A percentile compares a stretch with the other conserved stretches of the same genome.
phyloP scores from a whole-genome alignment of 257 asterid genomes.

The Capsicum rhomboideum region DNA sequence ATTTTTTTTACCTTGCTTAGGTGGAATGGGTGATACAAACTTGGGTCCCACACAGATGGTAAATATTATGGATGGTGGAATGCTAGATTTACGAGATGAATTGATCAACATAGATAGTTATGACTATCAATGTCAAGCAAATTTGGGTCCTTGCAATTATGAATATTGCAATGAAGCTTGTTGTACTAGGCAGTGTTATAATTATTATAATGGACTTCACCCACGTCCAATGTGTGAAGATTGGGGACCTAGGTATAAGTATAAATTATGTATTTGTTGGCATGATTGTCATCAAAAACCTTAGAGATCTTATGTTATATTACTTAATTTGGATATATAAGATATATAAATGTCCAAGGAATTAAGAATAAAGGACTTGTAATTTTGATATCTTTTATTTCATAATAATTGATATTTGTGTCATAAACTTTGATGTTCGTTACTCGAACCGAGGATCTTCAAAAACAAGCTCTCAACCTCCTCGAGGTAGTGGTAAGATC shows the following conservation, averaged over 20 bases:
- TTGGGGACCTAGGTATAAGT: background rate
- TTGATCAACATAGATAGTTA: background rate
- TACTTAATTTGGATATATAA: no score
- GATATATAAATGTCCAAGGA: background rate
- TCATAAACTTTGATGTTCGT: no score
- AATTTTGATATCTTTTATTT: background rate
- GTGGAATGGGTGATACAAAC: background rate
- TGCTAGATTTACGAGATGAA: background rate
- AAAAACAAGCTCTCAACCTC: no score
- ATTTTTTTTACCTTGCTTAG: background rate
- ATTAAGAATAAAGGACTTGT: background rate
- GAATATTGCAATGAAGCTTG: background rate
- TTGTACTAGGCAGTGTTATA: background rate
- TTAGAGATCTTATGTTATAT: background rate
- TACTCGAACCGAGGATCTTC: no score
- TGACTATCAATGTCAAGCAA: background rate
- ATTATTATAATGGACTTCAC: background rate
- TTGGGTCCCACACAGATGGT: background rate
- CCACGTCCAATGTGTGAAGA: background rate
- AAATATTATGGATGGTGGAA: background rate
- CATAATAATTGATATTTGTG: background rate
- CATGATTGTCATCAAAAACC: background rate
- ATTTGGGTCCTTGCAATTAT: slow-evolving; percentile 4
- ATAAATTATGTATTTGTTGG: slow-evolving; percentile 2
- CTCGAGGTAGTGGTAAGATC: no score